phyloP scores from a whole-genome alignment of 2,329 filamentous ascomycete species.

The Trichoderma endophyticum region DNA sequence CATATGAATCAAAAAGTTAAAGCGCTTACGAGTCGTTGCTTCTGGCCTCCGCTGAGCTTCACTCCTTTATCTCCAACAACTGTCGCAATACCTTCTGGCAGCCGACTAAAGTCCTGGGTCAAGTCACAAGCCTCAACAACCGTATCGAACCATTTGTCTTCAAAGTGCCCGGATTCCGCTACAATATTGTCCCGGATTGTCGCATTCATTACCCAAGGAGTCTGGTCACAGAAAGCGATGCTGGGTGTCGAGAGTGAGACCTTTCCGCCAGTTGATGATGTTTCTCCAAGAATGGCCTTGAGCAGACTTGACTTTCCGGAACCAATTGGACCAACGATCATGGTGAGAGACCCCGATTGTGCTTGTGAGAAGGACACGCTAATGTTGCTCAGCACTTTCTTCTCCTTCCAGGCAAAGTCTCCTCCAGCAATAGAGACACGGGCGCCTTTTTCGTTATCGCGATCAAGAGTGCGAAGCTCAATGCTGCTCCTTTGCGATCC shows the following conservation, averaged over 20 bases:
- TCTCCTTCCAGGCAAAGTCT: constrained; percentile 30
- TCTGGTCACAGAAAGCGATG: constrained; percentile 32
- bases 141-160: constrained; percentile 31
- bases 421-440: constrained; percentile 25
- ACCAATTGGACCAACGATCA: constrained; percentile 32
- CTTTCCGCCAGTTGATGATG: constrained; percentile 20
- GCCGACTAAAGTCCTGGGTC: constrained; percentile 26
- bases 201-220: constrained; percentile 35
- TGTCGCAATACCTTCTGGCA: constrained; percentile 27
- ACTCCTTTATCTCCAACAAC: constrained; percentile 33
- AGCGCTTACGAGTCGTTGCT: constrained; percentile 32
- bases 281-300: constrained; percentile 33
- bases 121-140: constrained; percentile 37
- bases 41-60: constrained; percentile 36
- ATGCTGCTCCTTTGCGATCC: constrained; percentile 7
- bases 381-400: constrained; percentile 26
- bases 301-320: constrained; percentile 34
- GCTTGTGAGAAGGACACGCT: constrained; percentile 23
- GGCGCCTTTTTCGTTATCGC: background rate
- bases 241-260: constrained; percentile 26
- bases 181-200: constrained; percentile 36
- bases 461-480: constrained; percentile 16
- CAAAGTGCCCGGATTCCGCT: constrained; percentile 29
- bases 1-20: background rate
- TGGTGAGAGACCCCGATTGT: constrained; percentile 27